Conservation (phyloP, 2,329 filamentous ascomycete genomes). For the Fusarium sp. region DNA sequence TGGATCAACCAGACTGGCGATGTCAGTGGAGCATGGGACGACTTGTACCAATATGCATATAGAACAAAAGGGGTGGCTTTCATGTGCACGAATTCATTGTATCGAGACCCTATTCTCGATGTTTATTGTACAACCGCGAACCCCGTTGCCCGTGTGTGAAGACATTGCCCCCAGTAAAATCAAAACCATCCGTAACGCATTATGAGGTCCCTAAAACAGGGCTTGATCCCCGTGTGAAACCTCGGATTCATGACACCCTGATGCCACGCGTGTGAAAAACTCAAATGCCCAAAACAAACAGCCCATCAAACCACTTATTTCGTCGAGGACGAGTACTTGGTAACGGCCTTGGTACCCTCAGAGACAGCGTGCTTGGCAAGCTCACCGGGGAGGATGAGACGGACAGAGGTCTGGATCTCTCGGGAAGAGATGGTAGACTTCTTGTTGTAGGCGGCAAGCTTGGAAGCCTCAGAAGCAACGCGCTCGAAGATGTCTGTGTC, state of each 20-base stretch:
- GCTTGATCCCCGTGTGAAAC: conserved; percentile 60
- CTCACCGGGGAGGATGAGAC: conserved; percentile 97
- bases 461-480: conserved; percentile 97
- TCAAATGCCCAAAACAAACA: conserved; percentile 74
- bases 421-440: conserved; percentile 99
- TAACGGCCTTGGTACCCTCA: conserved; percentile 99
- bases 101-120: conserved; percentile 75
- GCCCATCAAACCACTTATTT: conserved; percentile 82
- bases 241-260: conserved; percentile 72
- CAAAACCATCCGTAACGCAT: conserved; percentile 83
- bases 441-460: conserved; percentile 99
- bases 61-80: conserved; percentile 51
- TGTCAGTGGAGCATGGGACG: background rate
- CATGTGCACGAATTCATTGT: conserved; percentile 75
- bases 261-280: conserved; percentile 66
- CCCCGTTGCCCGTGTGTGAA: conserved; percentile 78
- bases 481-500: conserved; percentile 95
- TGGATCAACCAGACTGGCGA: background rate
- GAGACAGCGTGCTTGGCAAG: conserved; percentile 99
- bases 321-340: conserved; percentile 99
- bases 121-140: conserved; percentile 82
- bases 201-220: conserved; percentile 69
- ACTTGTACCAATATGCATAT: conserved; percentile 10
- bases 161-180: conserved; percentile 78
- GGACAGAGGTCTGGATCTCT: conserved; percentile 99